Conservation (phyloP, 208 protist species). For the Crithidia sp. region DNA sequence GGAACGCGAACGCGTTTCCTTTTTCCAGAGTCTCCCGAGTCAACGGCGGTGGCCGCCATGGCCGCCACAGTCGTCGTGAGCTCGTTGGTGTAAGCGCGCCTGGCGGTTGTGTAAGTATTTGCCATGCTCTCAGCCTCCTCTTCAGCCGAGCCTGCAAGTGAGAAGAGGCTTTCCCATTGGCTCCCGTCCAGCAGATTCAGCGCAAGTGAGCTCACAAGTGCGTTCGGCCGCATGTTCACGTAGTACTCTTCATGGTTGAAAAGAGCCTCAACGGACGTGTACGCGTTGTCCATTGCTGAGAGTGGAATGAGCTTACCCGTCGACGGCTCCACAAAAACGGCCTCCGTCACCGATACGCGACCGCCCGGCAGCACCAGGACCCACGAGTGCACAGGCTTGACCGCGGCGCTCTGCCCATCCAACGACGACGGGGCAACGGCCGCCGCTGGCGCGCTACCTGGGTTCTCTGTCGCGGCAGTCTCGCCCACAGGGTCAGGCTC, state of each 20-base stretch:
- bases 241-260: conserved; percentile 93
- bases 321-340: conserved; percentile 88
- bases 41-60: conserved; percentile 4
- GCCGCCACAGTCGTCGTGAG: conserved; percentile 13
- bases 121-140: conserved; percentile 23
- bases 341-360: conserved; percentile 52
- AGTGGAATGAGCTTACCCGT: conserved; percentile 71
- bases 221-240: conserved; percentile 77
- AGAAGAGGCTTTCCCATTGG: conserved; percentile 85
- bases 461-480: conserved; percentile 10
- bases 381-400: conserved; percentile 80
- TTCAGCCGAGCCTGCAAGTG: conserved; percentile 29
- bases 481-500: conserved; percentile 47
- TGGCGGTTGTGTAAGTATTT: conserved; percentile 18
- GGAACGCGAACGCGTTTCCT: conserved; percentile 39
- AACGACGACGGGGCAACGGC: neutral
- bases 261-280: conserved; percentile 85
- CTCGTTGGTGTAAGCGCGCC: conserved; percentile 27
- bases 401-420: neutral
- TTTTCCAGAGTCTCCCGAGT: conserved; percentile 29
- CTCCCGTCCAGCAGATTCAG: conserved; percentile 64
- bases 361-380: conserved; percentile 84
- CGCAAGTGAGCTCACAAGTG: conserved; percentile 62
- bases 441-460: neutral
- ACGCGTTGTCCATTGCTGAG: conserved; percentile 48